Conservation (phyloP, 345 rosid genomes). For the Ricinus communis region DNA sequence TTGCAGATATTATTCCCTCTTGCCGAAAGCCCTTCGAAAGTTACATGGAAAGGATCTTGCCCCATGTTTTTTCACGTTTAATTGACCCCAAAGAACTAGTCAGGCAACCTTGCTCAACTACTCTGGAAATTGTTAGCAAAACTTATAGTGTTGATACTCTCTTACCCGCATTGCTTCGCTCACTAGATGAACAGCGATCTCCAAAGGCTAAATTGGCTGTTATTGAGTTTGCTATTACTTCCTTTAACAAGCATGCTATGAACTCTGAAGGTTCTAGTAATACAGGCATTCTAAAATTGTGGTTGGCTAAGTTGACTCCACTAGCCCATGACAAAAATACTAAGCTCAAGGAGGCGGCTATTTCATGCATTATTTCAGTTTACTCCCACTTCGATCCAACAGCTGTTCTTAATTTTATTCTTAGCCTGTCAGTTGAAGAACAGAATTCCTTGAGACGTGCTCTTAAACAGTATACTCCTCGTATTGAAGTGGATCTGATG, state of each 20-base stretch:
- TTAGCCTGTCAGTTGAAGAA: slow-evolving; percentile 92
- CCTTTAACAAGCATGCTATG: slow-evolving; percentile 80
- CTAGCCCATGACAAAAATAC: slow-evolving; percentile 86
- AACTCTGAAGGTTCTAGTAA: slow-evolving; percentile 80
- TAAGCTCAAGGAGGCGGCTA: slow-evolving; percentile 90
- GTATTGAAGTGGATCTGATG: slow-evolving; percentile 94
- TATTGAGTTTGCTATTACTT: slow-evolving; percentile 84
- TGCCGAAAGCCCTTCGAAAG: slow-evolving; percentile 98
- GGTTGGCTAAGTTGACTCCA: slow-evolving; percentile 94
- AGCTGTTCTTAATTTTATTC: slow-evolving; percentile 91
- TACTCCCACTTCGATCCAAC: slow-evolving; percentile 81
- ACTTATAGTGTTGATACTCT: slow-evolving; percentile 89
- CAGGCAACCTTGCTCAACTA: slow-evolving; percentile 86
- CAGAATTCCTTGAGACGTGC: slow-evolving; percentile 92
- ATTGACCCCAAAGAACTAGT: slow-evolving; percentile 98
- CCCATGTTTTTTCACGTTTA: slow-evolving; percentile 94
- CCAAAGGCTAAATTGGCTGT: slow-evolving; percentile 99
- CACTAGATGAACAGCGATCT: slow-evolving; percentile 96
- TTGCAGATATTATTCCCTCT: slow-evolving; percentile 87
- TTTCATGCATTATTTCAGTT: slow-evolving; percentile 88
- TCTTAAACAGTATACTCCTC: slow-evolving; percentile 91
- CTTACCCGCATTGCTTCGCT: slow-evolving; percentile 92
- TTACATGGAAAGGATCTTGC: slow-evolving; percentile 94
- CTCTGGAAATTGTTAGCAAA: slow-evolving; percentile 93
- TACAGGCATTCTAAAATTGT: slow-evolving; percentile 82